Evolutionary conservation across 768 basidiomycete genomes (phyloP).

Genomic region (Rubroboletus pulcherrimus): DNA sequence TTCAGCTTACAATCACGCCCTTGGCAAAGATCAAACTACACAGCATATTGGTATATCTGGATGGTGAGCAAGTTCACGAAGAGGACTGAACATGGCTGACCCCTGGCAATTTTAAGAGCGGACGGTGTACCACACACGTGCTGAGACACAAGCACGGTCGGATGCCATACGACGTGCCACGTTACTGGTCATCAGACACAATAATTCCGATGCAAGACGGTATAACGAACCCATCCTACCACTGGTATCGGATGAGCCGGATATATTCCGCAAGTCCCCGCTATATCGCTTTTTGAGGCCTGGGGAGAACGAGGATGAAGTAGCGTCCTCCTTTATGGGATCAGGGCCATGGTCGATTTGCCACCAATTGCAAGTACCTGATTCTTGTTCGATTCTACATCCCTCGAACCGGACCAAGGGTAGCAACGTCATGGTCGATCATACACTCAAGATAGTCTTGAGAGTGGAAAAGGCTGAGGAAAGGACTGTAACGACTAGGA

Average conservation of each 20-base stretch:
- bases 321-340: slow-evolving; percentile 61
- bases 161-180: slow-evolving; percentile 59
- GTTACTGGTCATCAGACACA: slow-evolving; percentile 58
- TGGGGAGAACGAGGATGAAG: slow-evolving; percentile 51
- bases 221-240: slow-evolving; percentile 68
- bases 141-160: slow-evolving; percentile 63
- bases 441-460: slow-evolving; percentile 77
- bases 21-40: slow-evolving; percentile 80
- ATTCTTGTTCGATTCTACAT: slow-evolving; percentile 55
- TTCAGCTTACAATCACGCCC: slow-evolving; percentile 80
- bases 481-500: slow-evolving; percentile 62
- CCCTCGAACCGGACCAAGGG: slow-evolving; percentile 62
- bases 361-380: slow-evolving; percentile 64
- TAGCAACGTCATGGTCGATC: slow-evolving; percentile 71
- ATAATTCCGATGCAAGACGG: slow-evolving; percentile 39
- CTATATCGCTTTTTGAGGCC: slow-evolving; percentile 48
- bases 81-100: not conserved
- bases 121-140: slow-evolving; percentile 73
- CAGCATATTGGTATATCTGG: slow-evolving; percentile 66
- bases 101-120: slow-evolving; percentile 50
- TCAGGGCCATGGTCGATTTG: slow-evolving; percentile 87
- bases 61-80: slow-evolving; percentile 55
- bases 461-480: slow-evolving; percentile 75
- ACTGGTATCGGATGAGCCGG: slow-evolving; percentile 63
- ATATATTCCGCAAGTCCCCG: slow-evolving; percentile 65